Percentiles rank a stretch among this genome's conserved stretches.
phyloP scores from a whole-genome alignment of 169 alveolate species.

The Eimeria tenella region DNA sequence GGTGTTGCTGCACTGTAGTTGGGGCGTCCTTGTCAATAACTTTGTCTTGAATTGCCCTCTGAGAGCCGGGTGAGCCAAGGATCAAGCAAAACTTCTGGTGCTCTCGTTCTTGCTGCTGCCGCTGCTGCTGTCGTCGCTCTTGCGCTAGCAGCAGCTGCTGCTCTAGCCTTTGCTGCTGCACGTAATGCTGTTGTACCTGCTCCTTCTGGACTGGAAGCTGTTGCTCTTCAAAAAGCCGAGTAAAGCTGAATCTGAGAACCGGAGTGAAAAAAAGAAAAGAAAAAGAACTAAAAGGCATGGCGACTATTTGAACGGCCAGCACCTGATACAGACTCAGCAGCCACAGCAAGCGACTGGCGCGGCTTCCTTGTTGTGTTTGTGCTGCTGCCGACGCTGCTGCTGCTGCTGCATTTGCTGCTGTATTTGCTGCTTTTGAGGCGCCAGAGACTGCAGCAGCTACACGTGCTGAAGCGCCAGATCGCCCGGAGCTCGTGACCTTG shows the following conservation, averaged over 20 bases:
- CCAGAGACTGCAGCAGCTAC: slow-evolving; percentile 1
- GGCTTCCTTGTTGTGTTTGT: neutral
- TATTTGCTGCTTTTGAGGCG: neutral
- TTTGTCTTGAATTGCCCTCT: too few relatives aligned
- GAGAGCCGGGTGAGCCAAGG: neutral
- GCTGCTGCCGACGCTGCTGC: slow-evolving; percentile 34
- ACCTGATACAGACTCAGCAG: slow-evolving; percentile 14
- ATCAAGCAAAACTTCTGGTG: neutral
- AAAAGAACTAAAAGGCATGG: slow-evolving; percentile 27
- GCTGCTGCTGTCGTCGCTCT: neutral
- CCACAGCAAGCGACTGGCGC: slow-evolving; percentile 38
- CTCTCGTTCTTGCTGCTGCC: neutral
- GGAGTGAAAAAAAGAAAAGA: slow-evolving; percentile 16
- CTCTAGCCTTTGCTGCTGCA: slow-evolving; percentile 18
- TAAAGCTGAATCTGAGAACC: neutral
- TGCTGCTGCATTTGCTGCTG: neutral
- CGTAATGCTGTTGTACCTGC: neutral
- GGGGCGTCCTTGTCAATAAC: neutral
- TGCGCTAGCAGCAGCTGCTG: neutral
- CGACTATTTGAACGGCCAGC: slow-evolving; percentile 37
- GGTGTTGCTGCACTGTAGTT: too few relatives aligned
- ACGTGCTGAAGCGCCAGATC: neutral
- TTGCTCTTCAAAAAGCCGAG: neutral
- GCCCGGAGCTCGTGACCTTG: neutral
- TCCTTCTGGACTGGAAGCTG: neutral